A percentile compares a stretch with the other conserved stretches of the same genome.
These are phyloP conservation scores for Eruca vesicaria DNA, from an alignment of 441 rosid genomes.

Conservation along the genomic window DNA sequence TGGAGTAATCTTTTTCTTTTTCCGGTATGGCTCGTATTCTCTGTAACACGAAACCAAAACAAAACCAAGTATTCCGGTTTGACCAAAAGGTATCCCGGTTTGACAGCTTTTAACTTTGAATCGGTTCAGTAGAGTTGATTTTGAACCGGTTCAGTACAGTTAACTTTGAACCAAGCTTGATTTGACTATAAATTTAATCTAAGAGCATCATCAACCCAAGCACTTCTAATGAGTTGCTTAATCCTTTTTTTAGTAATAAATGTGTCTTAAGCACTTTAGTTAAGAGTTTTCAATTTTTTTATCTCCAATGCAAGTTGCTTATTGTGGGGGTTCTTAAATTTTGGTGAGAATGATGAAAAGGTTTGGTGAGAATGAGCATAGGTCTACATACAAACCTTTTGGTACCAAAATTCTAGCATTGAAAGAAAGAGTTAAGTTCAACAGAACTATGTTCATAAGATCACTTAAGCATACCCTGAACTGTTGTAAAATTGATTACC, in stretches of 20 bases:
- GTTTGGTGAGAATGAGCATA: too few species aligned
- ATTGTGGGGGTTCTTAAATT: too few species aligned
- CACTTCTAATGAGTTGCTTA: too few species aligned
- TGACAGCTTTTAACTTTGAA: not conserved
- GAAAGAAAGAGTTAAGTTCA: not conserved
- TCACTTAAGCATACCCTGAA: not conserved
- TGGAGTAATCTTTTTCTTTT: not conserved
- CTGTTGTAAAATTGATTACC: not conserved
- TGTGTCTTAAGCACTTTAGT: too few species aligned
- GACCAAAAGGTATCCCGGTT: not conserved
- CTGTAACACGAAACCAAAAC: not conserved
- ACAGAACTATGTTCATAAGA: not conserved
- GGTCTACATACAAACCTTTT: too few species aligned
- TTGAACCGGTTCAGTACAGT: too few species aligned
- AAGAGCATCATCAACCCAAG: too few species aligned
- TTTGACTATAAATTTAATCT: not conserved
- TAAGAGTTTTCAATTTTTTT: too few species aligned
- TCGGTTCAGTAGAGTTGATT: not conserved
- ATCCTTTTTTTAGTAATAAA: too few species aligned
- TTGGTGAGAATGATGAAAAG: too few species aligned
- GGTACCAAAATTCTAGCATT: not conserved
- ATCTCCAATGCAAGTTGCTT: too few species aligned
- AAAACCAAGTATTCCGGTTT: not conserved
- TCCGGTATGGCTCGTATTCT: not conserved
- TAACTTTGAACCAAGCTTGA: not conserved